Evolutionary conservation across 805 yeast species (phyloP), one percentile per base, ranked within the genome.

Genomic region (Barnettozyma sucrosica): DNA sequence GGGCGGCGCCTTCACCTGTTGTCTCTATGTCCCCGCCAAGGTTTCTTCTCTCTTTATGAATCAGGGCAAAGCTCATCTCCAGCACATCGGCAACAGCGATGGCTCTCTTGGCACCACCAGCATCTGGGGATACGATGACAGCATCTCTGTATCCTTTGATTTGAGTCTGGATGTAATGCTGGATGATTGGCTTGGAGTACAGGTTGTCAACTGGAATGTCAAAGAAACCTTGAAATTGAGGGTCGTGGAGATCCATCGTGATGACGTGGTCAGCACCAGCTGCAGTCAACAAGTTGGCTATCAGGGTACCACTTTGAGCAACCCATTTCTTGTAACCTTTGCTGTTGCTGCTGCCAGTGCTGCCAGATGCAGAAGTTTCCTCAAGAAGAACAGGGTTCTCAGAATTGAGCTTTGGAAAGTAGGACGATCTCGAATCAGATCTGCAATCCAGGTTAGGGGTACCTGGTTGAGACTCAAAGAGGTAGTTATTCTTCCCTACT

Each of bases 21-120:
- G 41, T 37, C n/a, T 20, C 26, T 3, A 37, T 37, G 18, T 37
- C 34, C 16, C 32, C 23, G 13, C 33, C 46, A 8, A 19, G 71
- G 77, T 49, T 43, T 54, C 95, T 73, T 62, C 96, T 75, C 63
- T 93, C 99, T 67, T 93, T 93, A 68, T 93, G 98, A 54, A 93
- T 89, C 66, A 93, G 72, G 0, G 99, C 99, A 70, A 93, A 90
- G 23, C 89, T 78, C 71, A 93, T 77, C 18, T 88, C 89, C 49
- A 93, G 69, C 1, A 85, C 78, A 67, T 93, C 99, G 2, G 99
- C 99, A 51, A 93, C 77, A 1, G 92, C 84, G 1, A 96, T 87
- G 28, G 99, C 97, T 55, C 99, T 73, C 66, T 93, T 93, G 43
- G 99, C 99, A 52, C 99, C 99, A 61, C 99, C 99, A 20, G 97